Evolutionary conservation across 2,329 filamentous ascomycete genomes (phyloP), one percentile per base, ranked within the genome.

Genomic region (Byssochlamys sp.): DNA sequence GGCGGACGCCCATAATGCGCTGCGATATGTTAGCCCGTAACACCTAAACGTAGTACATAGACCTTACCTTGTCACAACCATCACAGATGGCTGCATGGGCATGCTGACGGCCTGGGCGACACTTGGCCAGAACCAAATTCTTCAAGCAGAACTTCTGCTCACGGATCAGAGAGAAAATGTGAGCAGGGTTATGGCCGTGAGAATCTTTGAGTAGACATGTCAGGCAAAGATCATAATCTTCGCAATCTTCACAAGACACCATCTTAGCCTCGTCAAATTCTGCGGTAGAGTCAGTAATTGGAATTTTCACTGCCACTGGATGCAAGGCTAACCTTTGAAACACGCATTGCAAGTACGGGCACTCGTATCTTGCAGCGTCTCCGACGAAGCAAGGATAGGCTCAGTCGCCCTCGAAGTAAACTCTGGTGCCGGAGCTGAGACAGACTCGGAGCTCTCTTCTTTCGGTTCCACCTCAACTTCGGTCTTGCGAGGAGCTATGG

Each of bases 211-310:
- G 74, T 65, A 95, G 90, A 78, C 94, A 99, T 48, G 77, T 71
- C 66, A 91, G 82, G 81, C 94, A 99, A 39, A 99, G 82, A 69
- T 99, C 94, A 71, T 87, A 97, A 75, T 99, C 94, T 14, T 89
- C 87, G 72, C 94, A 99, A 24, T 81, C 76, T 6, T 78, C 81
- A 80, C 94, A 99, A 67, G 91, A 91, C 55, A 97, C 83, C 67
- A 97, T 95, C 61, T 90, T 82, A 27, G 81, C 77, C 70, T 95
- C 91, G 6, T 85, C 81, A 56, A 91, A 80, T 70, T 90, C 87
- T 83, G 60, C 26, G 25, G 14, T 25, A 29, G 52, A 35, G 60
- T 75, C 61, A 74, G 66, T 55, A 56, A 55, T 53, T n/a, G 24
- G 19, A 4, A 14, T 27, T 26, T 24, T 7, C 39, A 48, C 3